A percentile compares a stretch with the other conserved stretches of the same genome.
Evolutionary conservation across 805 yeast species (phyloP).

Genomic region (Ogataea pignaliae): DNA sequence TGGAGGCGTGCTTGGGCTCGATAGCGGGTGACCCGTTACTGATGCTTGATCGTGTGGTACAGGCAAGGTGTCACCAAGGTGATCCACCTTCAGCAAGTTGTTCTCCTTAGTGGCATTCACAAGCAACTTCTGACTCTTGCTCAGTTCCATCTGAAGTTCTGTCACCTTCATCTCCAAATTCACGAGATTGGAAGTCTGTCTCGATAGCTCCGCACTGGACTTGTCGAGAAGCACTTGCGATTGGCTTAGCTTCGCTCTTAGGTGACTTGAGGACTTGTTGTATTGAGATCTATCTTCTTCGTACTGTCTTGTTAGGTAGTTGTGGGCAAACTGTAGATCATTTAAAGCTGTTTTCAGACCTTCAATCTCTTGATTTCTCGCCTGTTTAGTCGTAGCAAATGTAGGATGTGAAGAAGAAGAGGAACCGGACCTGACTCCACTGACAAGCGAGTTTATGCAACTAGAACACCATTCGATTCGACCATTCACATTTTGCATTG

Average conservation of each 20-base stretch:
- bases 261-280: constrained; percentile 45
- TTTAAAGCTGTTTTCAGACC: constrained; percentile 47
- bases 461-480: constrained; percentile 28
- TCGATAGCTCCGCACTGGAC: constrained; percentile 33
- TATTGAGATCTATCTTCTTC: constrained; percentile 61
- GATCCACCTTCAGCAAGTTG: constrained; percentile 40
- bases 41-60: constrained; percentile 9
- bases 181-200: constrained; percentile 32
- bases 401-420: constrained; percentile 2
- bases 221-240: constrained; percentile 49
- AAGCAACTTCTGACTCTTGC: constrained; percentile 37
- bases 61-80: constrained; percentile 32
- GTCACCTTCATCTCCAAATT: constrained; percentile 34
- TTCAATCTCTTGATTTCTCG: constrained; percentile 3
- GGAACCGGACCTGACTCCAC: constrained; percentile 7
- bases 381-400: not conserved
- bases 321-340: constrained; percentile 70
- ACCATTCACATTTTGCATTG: constrained; percentile 19
- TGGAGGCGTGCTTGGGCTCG: constrained; percentile 16
- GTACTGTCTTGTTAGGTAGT: constrained; percentile 61
- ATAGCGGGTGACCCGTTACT: constrained; percentile 3
- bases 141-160: constrained; percentile 26
- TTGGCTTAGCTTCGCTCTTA: constrained; percentile 44
- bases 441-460: constrained; percentile 21
- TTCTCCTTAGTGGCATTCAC: constrained; percentile 41